Conservation (phyloP, 2,329 filamentous ascomycete genomes). For the Xylaria sp. region DNA sequence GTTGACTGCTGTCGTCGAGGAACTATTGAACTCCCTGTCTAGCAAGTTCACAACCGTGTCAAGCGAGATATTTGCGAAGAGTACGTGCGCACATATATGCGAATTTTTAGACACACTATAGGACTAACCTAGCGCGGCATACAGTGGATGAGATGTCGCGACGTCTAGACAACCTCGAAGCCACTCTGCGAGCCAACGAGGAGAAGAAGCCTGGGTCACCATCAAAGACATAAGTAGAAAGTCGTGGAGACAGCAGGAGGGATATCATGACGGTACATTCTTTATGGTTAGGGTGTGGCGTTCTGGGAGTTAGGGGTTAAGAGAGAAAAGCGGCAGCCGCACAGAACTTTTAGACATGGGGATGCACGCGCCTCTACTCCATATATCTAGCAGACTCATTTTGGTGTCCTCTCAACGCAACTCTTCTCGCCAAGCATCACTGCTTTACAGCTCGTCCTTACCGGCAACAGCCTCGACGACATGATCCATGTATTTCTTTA, state of each 20-base stretch:
- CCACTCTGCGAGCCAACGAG: slow-evolving; percentile 67
- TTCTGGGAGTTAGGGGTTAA: slow-evolving; percentile 27
- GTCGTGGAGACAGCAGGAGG: background rate
- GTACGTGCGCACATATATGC: slow-evolving; percentile 52
- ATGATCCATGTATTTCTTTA: slow-evolving; percentile 75
- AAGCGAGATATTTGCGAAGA: slow-evolving; percentile 85
- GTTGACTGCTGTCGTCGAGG: slow-evolving; percentile 80
- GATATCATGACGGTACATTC: slow-evolving; percentile 18
- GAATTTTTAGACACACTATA: background rate
- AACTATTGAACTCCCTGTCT: slow-evolving; percentile 81
- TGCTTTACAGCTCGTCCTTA: slow-evolving; percentile 73
- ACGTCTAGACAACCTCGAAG: slow-evolving; percentile 81
- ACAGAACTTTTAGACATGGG: slow-evolving; percentile 6
- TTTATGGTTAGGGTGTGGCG: slow-evolving; percentile 31
- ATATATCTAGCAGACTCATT: slow-evolving; percentile 12
- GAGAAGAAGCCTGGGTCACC: slow-evolving; percentile 47
- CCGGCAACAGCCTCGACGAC: slow-evolving; percentile 57
- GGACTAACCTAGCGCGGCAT: slow-evolving; percentile 12
- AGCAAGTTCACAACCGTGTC: slow-evolving; percentile 86
- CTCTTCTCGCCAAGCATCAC: slow-evolving; percentile 13
- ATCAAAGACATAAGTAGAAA: slow-evolving; percentile 44
- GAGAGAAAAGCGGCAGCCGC: slow-evolving; percentile 16
- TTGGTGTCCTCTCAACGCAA: slow-evolving; percentile 16
- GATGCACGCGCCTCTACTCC: slow-evolving; percentile 19
- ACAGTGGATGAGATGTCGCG: slow-evolving; percentile 94